Percentiles rank a stretch among this genome's conserved stretches.
These are phyloP conservation scores for Backusella morwellensis DNA, from an alignment of 192 early-diverging fungal genomes.

Conservation along the genomic window DNA sequence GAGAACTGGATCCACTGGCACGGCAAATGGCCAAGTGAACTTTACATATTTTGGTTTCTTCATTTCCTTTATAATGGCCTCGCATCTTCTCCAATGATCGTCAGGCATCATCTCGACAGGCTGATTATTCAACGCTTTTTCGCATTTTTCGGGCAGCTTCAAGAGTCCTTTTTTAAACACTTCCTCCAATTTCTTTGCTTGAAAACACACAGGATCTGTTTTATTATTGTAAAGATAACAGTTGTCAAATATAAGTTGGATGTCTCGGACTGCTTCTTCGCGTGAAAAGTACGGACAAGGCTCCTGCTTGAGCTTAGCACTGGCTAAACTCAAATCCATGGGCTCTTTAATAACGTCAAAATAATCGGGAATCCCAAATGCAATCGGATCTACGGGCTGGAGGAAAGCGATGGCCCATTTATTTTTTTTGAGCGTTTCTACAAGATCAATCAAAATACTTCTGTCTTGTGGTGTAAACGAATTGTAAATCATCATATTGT, in stretches of 20 bases:
- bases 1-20: slow-evolving; percentile 82
- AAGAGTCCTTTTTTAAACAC: slow-evolving; percentile 62
- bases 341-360: slow-evolving; percentile 68
- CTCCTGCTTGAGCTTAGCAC: slow-evolving; percentile 41
- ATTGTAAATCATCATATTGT: not conserved
- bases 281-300: slow-evolving; percentile 32
- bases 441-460: not conserved
- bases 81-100: slow-evolving; percentile 26
- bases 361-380: slow-evolving; percentile 68
- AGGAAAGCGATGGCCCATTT: slow-evolving; percentile 81
- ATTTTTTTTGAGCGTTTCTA: slow-evolving; percentile 71
- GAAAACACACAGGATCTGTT: slow-evolving; percentile 61
- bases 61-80: slow-evolving; percentile 28
- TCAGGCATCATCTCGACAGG: slow-evolving; percentile 16
- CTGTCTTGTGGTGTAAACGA: not conserved
- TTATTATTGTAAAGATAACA: slow-evolving; percentile 79
- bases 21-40: slow-evolving; percentile 55
- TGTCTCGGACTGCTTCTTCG: slow-evolving; percentile 42
- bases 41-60: slow-evolving; percentile 13
- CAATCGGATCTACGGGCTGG: slow-evolving; percentile 75
- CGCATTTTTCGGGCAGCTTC: slow-evolving; percentile 51
- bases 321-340: slow-evolving; percentile 65
- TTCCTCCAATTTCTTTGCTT: slow-evolving; percentile 64
- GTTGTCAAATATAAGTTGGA: slow-evolving; percentile 74
- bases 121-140: not conserved